Evolutionary conservation across 495 filamentous ascomycete species (phyloP), one percentile per base, ranked within the genome.

Genomic region (Tuber magnatum): DNA sequence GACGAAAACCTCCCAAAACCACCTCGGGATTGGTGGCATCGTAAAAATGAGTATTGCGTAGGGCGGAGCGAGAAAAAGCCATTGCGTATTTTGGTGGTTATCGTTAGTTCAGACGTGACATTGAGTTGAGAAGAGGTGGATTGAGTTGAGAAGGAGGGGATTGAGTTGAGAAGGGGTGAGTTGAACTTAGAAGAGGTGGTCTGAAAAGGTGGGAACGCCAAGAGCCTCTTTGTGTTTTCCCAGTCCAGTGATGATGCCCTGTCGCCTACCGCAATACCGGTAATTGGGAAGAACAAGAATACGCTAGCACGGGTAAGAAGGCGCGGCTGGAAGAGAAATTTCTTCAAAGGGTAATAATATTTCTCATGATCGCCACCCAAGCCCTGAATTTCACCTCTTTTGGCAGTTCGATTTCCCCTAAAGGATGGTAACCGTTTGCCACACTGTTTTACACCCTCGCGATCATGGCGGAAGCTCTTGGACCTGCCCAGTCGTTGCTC

Each of bases 1-100:
- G 75, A 69, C 76, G 41, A 69, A 80, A 65, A 32, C 78, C 76
- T 42, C 80, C 72, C 12, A 82, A 69, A 71, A 71, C 69, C 38
- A 51, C 76, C 44, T 81, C 76, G 75, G 77, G 80, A 69, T 74
- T 76, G 28, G 73, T 38, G 38, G 71, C 75, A 41, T 80, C 73
- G 73, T 75, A 81, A 73, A 81, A 81, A 72, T 28, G 79, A 22
- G 79, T 71, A 42, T 82, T 82, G 71, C 69, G 74, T 38, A 74
- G 68, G 41, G 68, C 56, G 42, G 69, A 78, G 8, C 75, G 75
- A 69, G 77, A 9, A 18, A 71, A 65, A 38, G 78, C 46, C 78
- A 80, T 73, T 71, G 65, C 22, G 39, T 32, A 61, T 61, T 32
- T 32, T 14, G 9, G 2, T 61, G 10, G 51, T 28, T 61, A 61